phyloP scores from a whole-genome alignment of 148 eudicot species.

The Camellia granthamiana region DNA sequence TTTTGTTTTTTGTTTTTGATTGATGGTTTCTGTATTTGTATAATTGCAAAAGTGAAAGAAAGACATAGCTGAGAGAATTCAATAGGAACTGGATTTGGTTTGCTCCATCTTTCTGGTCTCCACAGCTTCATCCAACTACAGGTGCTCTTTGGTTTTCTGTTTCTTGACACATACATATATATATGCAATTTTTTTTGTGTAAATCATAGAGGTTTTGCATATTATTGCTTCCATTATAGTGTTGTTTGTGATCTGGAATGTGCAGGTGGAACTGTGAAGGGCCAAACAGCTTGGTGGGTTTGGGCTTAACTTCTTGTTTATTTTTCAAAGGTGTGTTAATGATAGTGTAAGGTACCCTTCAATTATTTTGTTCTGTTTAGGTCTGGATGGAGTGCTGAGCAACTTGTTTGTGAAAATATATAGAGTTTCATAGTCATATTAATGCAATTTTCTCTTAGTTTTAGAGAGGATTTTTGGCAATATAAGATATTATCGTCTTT shows the following conservation, averaged over 20 bases:
- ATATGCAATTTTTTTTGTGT: slow-evolving; percentile 3
- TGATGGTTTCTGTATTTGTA: slow-evolving; percentile 19
- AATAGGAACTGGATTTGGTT: slow-evolving; percentile 19
- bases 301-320: slow-evolving; percentile 23
- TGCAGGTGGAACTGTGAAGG: slow-evolving; percentile 29
- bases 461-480: slow-evolving; percentile 5
- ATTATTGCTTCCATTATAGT: slow-evolving; percentile 20
- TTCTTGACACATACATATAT: background rate
- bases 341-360: slow-evolving; percentile 19
- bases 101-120: slow-evolving; percentile 8
- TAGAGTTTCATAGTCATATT: background rate
- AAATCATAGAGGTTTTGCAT: slow-evolving; percentile 18
- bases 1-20: slow-evolving; percentile 2
- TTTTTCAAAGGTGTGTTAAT: slow-evolving; percentile 23
- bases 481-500: background rate
- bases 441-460: slow-evolving; percentile 13
- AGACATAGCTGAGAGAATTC: slow-evolving; percentile 15
- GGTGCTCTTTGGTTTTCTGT: slow-evolving; percentile 18
- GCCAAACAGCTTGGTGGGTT: slow-evolving; percentile 27
- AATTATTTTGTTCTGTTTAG: slow-evolving; percentile 11
- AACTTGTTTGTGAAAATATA: slow-evolving; percentile 15
- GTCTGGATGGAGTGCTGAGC: slow-evolving; percentile 14
- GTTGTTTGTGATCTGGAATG: slow-evolving; percentile 26
- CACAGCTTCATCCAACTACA: slow-evolving; percentile 19
- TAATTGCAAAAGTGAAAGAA: slow-evolving; percentile 3